Evolutionary conservation across 2,329 filamentous ascomycete species (phyloP).

Genomic region (Epichloe uncinata): DNA sequence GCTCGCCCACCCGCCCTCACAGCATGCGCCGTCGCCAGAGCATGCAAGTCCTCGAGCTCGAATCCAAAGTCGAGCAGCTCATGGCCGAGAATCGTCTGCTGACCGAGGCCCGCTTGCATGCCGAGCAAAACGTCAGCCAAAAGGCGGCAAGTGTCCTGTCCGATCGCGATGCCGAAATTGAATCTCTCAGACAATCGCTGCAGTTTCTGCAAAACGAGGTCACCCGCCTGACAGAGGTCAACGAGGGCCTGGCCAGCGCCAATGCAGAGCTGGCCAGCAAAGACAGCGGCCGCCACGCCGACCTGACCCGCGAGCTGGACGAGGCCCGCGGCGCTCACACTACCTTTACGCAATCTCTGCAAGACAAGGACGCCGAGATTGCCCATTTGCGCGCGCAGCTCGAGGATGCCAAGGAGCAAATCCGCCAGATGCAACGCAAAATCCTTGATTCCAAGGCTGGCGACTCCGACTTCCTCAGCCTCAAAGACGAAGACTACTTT

Average conservation of each 20-base stretch:
- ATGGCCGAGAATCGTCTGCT: constrained; percentile 73
- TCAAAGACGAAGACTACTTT: constrained; percentile 89
- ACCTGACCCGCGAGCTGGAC: constrained; percentile 55
- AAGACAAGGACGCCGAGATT: constrained; percentile 76
- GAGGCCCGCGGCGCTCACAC: constrained; percentile 50
- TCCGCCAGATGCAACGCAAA: constrained; percentile 37
- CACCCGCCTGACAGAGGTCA: constrained; percentile 65
- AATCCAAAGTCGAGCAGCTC: constrained; percentile 72
- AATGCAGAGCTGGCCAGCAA: constrained; percentile 65
- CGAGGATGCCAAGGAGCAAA: constrained; percentile 52
- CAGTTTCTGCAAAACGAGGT: constrained; percentile 75
- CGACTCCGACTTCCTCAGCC: constrained; percentile 60
- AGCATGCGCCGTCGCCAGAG: constrained; percentile 95
- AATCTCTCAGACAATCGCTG: constrained; percentile 64
- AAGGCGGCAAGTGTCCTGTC: constrained; percentile 57
- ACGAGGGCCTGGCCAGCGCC: constrained; percentile 63
- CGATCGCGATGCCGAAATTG: constrained; percentile 79
- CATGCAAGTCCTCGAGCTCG: constrained; percentile 91
- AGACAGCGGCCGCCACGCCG: constrained; percentile 57
- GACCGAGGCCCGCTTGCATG: constrained; percentile 54
- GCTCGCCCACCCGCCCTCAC: constrained; percentile 84
- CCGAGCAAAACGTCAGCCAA: constrained; percentile 53
- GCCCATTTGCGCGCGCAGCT: constrained; percentile 65
- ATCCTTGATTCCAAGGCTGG: constrained; percentile 45
- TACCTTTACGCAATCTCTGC: constrained; percentile 51